Base-by-base conservation (phyloP, 73 alveolate genomes). In the Blepharisma stoltei region DNA sequence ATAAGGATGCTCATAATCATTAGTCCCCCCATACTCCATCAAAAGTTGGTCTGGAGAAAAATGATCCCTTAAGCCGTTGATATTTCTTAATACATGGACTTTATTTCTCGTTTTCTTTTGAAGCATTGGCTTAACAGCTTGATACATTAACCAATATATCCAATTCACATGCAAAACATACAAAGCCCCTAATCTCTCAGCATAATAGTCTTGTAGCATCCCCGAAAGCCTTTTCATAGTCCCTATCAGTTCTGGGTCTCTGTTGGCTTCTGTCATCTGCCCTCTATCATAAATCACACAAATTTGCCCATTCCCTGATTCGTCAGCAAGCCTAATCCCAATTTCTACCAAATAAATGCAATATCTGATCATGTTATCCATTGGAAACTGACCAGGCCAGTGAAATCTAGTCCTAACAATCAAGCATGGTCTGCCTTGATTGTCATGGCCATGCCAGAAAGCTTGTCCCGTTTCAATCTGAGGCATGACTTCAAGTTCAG, bases 241-340 rank as follows among this genome's bases (percentile, higher is more conserved):
- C 5, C 60, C 46, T 47, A 83, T 67, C 38, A 83, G 38, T 27
- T 83, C 9, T 6, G 82, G 27, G 47, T 83, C 90, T 47, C 60
- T 46, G 46, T 83, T 83, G 7, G 43, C 82, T 4, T 54, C 48
- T 5, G 76, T 53, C 81, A 83, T 83, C 8, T 77, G 87, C 11
- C 54, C 54, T 46, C 90, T 54, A 80, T 83, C 90, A 83, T 83
- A 83, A 25, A 83, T 83, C 44, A 83, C 86, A n/a, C 78, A 77
- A n/a, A 83, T 52, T 47, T 83, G 69, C 3, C 76, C 65, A 18
- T 70, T 54, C 20, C 86, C 86, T 43, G 41, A 45, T 48, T 50
- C 23, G 54, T 83, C 90, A 20, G 90, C 70, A 7, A 66, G 41
- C 43, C 53, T 46, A 0, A 78, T 50, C 8, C 83, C 90, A 54